Percentiles rank a stretch among this genome's conserved stretches.
These are phyloP conservation scores for Grifola frondosa DNA, from an alignment of 1,284 basidiomycete species.

Conservation along the genomic window DNA sequence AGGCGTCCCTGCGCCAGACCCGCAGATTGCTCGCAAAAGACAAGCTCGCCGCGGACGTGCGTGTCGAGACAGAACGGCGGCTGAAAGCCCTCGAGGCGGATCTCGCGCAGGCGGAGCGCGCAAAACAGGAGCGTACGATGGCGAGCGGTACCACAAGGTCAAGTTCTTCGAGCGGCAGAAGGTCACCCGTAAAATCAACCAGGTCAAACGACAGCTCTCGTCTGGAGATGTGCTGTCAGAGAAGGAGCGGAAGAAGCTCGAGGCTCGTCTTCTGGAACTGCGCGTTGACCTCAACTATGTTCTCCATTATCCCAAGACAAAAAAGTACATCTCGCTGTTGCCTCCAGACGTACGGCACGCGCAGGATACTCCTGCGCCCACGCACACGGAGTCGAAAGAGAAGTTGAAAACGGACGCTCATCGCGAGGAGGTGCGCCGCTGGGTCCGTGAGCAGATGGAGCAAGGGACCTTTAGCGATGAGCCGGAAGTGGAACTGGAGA, in stretches of 20 bases:
- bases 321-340: slow-evolving; percentile 86
- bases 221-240: slow-evolving; percentile 25
- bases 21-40: slow-evolving; percentile 80
- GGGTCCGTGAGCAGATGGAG: slow-evolving; percentile 66
- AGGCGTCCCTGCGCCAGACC: slow-evolving; percentile 77
- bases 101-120: slow-evolving; percentile 57
- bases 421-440: slow-evolving; percentile 62
- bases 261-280: slow-evolving; percentile 53
- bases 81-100: slow-evolving; percentile 75
- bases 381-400: slow-evolving; percentile 10
- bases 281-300: slow-evolving; percentile 86
- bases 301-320: slow-evolving; percentile 77
- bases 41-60: slow-evolving; percentile 73
- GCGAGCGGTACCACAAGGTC: slow-evolving; percentile 79
- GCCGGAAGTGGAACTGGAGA: slow-evolving; percentile 52
- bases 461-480: slow-evolving; percentile 56
- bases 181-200: slow-evolving; percentile 69
- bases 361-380: slow-evolving; percentile 25
- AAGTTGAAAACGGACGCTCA: slow-evolving; percentile 35
- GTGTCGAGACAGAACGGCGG: slow-evolving; percentile 75
- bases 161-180: slow-evolving; percentile 92
- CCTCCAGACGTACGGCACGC: slow-evolving; percentile 59
- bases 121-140: slow-evolving; percentile 68
- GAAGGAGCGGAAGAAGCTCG: slow-evolving; percentile 42
- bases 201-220: slow-evolving; percentile 51